phyloP scores from a whole-genome alignment of 2,329 filamentous ascomycete species.

The Sporothrix dimorphospora region DNA sequence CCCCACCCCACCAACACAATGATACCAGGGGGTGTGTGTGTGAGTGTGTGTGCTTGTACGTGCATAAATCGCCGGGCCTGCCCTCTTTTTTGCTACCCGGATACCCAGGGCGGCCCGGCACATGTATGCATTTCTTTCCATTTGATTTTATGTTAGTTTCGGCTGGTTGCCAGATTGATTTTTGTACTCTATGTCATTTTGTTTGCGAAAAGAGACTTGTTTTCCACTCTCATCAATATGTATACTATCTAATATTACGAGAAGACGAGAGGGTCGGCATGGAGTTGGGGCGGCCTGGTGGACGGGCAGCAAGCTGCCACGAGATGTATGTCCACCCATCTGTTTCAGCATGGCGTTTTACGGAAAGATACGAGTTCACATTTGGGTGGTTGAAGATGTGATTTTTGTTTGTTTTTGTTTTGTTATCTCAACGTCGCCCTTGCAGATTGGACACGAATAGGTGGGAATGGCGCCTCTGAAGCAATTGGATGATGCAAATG shows the following conservation, averaged over 20 bases:
- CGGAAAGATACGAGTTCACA: constrained; percentile 3
- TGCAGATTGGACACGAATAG: constrained; percentile 18
- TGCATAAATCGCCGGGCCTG: constrained; percentile 7
- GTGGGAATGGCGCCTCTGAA: constrained; percentile 1
- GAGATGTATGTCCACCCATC: neutral
- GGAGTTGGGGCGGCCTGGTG: constrained; percentile 9
- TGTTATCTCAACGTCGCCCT: neutral
- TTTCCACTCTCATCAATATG: constrained; percentile 4
- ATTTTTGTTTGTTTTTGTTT: neutral
- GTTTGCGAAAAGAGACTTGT: neutral
- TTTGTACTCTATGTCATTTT: neutral
- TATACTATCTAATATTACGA: constrained; percentile 28
- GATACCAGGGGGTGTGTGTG: neutral
- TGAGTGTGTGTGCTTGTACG: neutral
- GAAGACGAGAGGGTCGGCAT: neutral
- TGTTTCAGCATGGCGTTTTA: constrained; percentile 29
- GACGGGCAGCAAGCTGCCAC: constrained; percentile 11
- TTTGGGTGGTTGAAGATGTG: constrained; percentile 11
- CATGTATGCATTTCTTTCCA: neutral
- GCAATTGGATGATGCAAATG: neutral
- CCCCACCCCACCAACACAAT: constrained; percentile 10
- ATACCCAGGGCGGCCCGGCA: constrained; percentile 23
- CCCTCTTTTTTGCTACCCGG: constrained; percentile 17
- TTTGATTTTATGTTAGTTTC: neutral
- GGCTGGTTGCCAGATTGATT: neutral